Evolutionary conservation across 129 eudicot species (phyloP), one percentile per base, ranked within the genome.

Genomic region (Sambucus nigra): DNA sequence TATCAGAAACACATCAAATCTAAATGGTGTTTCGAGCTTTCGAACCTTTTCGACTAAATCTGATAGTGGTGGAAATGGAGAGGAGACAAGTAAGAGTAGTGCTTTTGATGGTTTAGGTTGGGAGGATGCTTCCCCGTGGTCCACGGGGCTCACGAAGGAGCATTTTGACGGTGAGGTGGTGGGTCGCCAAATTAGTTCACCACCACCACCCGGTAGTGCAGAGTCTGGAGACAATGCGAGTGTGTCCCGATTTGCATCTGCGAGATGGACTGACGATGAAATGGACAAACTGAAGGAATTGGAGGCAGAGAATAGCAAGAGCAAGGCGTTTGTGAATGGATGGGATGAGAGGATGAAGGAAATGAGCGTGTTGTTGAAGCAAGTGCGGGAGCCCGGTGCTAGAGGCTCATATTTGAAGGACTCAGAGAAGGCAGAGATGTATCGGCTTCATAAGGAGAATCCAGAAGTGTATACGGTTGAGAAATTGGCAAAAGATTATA

Each of bases 371-470:
- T 46, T 80, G 75, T 41, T 88, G 84, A 82, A 80, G 67, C 97
- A 88, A 74, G 87, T 79, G 69, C 40, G 64, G 49, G 88, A 85
- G 71, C 98, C 98, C 1, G 98, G 98, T 1, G 94, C 88, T 13
- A 67, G 98, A 69, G 94, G 95, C 13, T 74, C 86, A 1, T 81
- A 81, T 73, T 47, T 89, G 77, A 89, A 85, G 70, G 94, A 84
- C 40, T 81, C 84, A 0, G 95, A 84, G 55, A 89, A 89, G 60
- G 79, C 81, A 1, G 98, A 89, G 73, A 89, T 89, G 94, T 89
- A 89, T 45, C 63, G 61, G 66, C 76, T 78, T 60, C 95, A 85
- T 52, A 89, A 89, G 73, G 79, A 85, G 69, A 85, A 89, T 47
- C 98, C 94, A 0, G 98, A 91, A 63, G 69, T 70, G 26, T 85